Evolutionary conservation across 352 stramenopile genomes (phyloP).

Genomic region (Peronospora farinosa): DNA sequence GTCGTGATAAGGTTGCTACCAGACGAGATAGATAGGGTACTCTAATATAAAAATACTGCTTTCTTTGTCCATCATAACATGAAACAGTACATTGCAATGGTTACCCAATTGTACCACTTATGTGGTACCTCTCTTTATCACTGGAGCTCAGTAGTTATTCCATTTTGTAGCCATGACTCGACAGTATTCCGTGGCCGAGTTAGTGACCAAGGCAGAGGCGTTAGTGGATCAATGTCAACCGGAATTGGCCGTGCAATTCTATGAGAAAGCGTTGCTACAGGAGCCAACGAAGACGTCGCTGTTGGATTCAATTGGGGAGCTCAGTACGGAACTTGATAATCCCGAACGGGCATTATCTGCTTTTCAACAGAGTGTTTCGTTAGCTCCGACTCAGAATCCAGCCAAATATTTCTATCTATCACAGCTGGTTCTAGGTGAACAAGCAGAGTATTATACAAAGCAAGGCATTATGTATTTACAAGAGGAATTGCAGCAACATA

Average conservation of each 20-base stretch:
- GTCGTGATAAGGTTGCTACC: conserved; percentile 19
- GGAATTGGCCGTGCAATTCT: conserved; percentile 80
- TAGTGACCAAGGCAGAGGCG: conserved; percentile 77
- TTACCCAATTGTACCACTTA: conserved; percentile 1
- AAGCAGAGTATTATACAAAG: conserved; percentile 59
- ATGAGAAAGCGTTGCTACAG: conserved; percentile 65
- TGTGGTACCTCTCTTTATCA: conserved; percentile 5
- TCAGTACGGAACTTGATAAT: conserved; percentile 78
- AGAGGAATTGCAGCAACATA: conserved; percentile 46
- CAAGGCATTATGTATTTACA: conserved; percentile 68
- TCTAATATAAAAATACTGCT: neutral
- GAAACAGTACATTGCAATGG: neutral
- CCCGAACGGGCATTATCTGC: conserved; percentile 62
- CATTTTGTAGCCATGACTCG: conserved; percentile 24
- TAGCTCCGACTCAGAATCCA: conserved; percentile 67
- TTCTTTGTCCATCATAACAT: neutral
- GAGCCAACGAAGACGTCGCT: conserved; percentile 65
- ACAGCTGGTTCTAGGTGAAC: conserved; percentile 68
- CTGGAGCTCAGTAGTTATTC: conserved; percentile 14
- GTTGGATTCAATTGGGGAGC: conserved; percentile 73
- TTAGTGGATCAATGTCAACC: conserved; percentile 83
- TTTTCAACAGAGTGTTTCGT: conserved; percentile 62
- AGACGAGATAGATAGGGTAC: conserved; percentile 18
- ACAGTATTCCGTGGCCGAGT: conserved; percentile 56
- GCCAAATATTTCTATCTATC: conserved; percentile 84